A percentile compares a stretch with the other conserved stretches of the same genome.
Evolutionary conservation across 2,329 filamentous ascomycete species (phyloP).

Genomic region (Alternaria longipes): DNA sequence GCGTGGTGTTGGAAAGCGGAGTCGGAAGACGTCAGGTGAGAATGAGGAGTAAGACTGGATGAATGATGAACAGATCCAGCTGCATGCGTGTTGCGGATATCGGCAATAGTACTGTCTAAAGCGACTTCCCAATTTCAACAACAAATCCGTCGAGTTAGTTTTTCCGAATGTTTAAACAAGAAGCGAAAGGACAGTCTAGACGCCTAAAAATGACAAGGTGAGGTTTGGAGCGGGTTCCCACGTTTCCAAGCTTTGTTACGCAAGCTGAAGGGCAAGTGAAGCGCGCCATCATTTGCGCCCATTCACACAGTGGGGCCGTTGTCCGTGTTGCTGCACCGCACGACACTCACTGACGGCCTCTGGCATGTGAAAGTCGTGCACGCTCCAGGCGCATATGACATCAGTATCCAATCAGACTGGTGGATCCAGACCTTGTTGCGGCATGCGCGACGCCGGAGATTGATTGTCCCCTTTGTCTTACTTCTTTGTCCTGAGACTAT

Average conservation of each 20-base stretch:
- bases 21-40: conserved; percentile 21
- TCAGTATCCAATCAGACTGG: conserved; percentile 16
- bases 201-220: neutral
- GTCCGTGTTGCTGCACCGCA: conserved; percentile 16
- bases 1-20: conserved; percentile 16
- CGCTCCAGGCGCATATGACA: conserved; percentile 20
- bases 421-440: conserved; percentile 8
- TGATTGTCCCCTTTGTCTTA: neutral
- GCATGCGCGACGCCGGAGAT: conserved; percentile 6
- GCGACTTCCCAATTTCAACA: neutral
- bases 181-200: neutral
- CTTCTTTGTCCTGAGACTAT: neutral
- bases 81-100: conserved; percentile 13
- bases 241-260: conserved; percentile 15
- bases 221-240: neutral
- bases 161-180: neutral
- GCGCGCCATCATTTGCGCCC: conserved; percentile 16
- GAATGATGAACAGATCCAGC: conserved; percentile 11
- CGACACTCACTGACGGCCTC: neutral
- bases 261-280: conserved; percentile 24
- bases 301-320: conserved; percentile 21
- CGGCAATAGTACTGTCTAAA: neutral
- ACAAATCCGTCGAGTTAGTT: neutral
- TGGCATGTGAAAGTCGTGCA: conserved; percentile 26
- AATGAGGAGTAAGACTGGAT: conserved; percentile 3